Evolutionary conservation across 2,329 filamentous ascomycete species (phyloP).

Genomic region (Cytospora paraplurivora): DNA sequence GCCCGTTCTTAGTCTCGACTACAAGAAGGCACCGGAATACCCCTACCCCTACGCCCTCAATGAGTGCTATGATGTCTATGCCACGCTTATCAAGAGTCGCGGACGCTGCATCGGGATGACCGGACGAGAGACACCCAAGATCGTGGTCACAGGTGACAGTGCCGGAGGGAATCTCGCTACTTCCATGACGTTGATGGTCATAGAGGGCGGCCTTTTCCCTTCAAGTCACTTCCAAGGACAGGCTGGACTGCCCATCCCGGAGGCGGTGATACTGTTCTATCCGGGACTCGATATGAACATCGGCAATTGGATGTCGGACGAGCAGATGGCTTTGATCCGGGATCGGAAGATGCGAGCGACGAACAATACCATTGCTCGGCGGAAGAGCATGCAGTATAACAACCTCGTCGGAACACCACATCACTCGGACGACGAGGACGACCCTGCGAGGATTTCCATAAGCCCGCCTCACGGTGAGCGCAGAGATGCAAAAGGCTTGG

Average conservation of each 20-base stretch:
- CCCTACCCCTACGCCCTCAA: constrained; percentile 85
- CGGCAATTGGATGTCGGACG: constrained; percentile 98
- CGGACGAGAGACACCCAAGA: constrained; percentile 63
- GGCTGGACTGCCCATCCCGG: constrained; percentile 68
- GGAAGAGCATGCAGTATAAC: constrained; percentile 88
- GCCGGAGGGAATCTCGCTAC: constrained; percentile 82
- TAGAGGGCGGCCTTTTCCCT: constrained; percentile 69
- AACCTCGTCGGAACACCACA: constrained; percentile 81
- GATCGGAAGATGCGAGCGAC: constrained; percentile 77
- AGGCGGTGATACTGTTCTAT: constrained; percentile 83
- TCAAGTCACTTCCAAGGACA: constrained; percentile 58
- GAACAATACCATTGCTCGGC: constrained; percentile 74
- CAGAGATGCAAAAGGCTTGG: constrained; percentile 29
- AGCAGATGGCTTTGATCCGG: constrained; percentile 92
- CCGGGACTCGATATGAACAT: constrained; percentile 96
- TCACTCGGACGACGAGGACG: constrained; percentile 74
- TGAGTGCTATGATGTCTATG: constrained; percentile 85
- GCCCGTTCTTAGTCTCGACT: constrained; percentile 90
- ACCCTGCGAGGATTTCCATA: constrained; percentile 38
- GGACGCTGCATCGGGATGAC: constrained; percentile 76
- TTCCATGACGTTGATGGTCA: constrained; percentile 82
- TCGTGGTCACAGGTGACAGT: constrained; percentile 78
- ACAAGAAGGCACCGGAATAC: constrained; percentile 81
- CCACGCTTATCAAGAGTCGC: constrained; percentile 69
- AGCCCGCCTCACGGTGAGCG: constrained; percentile 28